These are phyloP conservation scores for Xylariomycetidae sp. DNA, from an alignment of 2,329 filamentous ascomycete species.

Conservation along the genomic window DNA sequence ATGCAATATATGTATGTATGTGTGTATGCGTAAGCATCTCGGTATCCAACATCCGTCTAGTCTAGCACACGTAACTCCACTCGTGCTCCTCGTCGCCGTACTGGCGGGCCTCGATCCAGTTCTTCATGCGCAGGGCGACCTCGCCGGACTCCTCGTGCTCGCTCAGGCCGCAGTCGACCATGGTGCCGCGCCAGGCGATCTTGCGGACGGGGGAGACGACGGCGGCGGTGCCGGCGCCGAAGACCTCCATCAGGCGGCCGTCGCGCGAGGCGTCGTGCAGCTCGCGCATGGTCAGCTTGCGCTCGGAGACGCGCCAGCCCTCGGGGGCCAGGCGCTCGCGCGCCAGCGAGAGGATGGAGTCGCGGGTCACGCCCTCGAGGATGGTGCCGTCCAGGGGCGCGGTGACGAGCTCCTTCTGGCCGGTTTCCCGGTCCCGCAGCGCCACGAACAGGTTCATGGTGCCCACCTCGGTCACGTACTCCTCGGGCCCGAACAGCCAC, in stretches of 20 bases:
- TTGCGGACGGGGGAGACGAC: constrained; percentile 85
- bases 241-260: constrained; percentile 84
- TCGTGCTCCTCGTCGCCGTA: constrained; percentile 89
- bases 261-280: constrained; percentile 75
- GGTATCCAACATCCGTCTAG: not conserved
- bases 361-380: constrained; percentile 86
- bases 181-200: constrained; percentile 80
- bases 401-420: constrained; percentile 88
- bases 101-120: constrained; percentile 93
- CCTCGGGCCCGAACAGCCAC: constrained; percentile 93
- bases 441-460: constrained; percentile 98
- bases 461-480: constrained; percentile 93
- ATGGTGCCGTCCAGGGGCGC: constrained; percentile 95
- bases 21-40: no score
- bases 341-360: constrained; percentile 83
- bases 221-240: constrained; percentile 88
- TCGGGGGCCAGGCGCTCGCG: constrained; percentile 75
- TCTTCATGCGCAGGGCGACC: constrained; percentile 80
- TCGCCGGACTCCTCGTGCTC: constrained; percentile 82
- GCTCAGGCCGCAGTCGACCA: constrained; percentile 77
- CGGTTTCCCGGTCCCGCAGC: constrained; percentile 77
- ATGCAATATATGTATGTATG: no score
- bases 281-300: constrained; percentile 88
- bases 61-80: constrained; percentile 65
- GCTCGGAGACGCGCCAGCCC: constrained; percentile 84